Base-by-base conservation (phyloP, 164 flowering plant species). In the Nelumbo lutea region DNA sequence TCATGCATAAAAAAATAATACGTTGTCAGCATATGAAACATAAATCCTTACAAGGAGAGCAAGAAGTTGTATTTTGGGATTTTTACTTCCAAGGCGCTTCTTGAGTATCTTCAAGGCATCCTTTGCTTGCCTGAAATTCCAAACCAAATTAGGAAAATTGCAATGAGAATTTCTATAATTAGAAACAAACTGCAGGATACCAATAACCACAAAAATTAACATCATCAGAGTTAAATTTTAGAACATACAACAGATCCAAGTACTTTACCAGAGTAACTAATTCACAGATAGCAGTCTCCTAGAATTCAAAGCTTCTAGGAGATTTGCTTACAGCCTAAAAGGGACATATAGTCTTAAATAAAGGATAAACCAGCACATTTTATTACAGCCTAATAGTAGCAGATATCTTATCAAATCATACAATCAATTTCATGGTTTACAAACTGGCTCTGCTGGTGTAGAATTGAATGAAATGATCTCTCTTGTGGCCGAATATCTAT, bases 51-150 rank as follows among this genome's bases (percentile, higher is more conserved):
- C 99, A 82, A 84, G 84, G 68, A 96, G 90, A 70, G 93, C 82
- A 70, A 96, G 90, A 65, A 96, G 88, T 79, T 96, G 99, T 72
- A 87, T 83, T 73, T 90, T 81, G 45, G 99, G 87, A 76, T 81
- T 93, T 85, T 91, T 96, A 78, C 78, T 84, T 68, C 85, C 90
- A 27, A 96, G 81, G 1, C 88, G 97, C 87, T 93, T 96, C 88
- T 96, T 96, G 64, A 96, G 86, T 77, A 85, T 77, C 86, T 93
- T 96, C 79, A 96, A 42, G 45, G 95, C 96, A 79, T 93, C 98
- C 81, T 91, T 96, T 10, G 95, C 83, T 85, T 96, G 99, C 83
- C 99, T 96, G 85, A 61, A 80, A 50, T 59, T 57, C 55, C 55
- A 69, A 75, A 64, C 42, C 10, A 64, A 56, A 58, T 71, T 47